Conservation (phyloP, 768 basidiomycete genomes). For the Mycena chlorophos region DNA sequence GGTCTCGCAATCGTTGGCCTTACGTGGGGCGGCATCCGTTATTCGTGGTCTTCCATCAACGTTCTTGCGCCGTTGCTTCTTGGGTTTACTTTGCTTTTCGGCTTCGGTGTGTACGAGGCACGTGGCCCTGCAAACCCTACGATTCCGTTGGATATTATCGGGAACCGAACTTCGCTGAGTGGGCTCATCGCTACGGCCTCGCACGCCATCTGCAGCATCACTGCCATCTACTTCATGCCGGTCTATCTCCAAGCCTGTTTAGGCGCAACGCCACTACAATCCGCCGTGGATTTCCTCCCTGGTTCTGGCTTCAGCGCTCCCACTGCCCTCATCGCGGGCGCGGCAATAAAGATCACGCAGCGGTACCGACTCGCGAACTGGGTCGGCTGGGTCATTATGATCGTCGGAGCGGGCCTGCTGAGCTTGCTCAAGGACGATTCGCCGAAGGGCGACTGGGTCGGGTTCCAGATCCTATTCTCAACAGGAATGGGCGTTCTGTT, state of each 20-base stretch:
- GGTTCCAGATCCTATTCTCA: slow-evolving; percentile 23
- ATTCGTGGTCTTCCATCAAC: slow-evolving; percentile 38
- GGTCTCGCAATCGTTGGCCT: slow-evolving; percentile 36
- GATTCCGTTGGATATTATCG: slow-evolving; percentile 33
- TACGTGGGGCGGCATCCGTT: slow-evolving; percentile 40
- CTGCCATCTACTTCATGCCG: slow-evolving; percentile 36
- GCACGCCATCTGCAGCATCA: slow-evolving; percentile 24
- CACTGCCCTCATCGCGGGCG: slow-evolving; percentile 36
- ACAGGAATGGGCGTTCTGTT: neutral
- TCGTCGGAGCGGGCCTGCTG: slow-evolving; percentile 38
- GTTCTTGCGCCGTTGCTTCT: slow-evolving; percentile 42
- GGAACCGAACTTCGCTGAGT: slow-evolving; percentile 39
- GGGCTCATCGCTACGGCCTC: slow-evolving; percentile 36
- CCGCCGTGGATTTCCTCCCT: slow-evolving; percentile 38
- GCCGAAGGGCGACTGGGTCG: slow-evolving; percentile 23
- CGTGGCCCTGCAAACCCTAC: slow-evolving; percentile 22
- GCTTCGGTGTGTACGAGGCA: slow-evolving; percentile 31
- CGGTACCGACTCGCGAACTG: slow-evolving; percentile 34
- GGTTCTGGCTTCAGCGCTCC: slow-evolving; percentile 36
- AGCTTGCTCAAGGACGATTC: slow-evolving; percentile 24
- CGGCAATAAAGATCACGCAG: slow-evolving; percentile 27
- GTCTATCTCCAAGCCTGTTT: slow-evolving; percentile 48
- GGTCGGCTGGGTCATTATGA: slow-evolving; percentile 35
- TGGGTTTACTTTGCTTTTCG: slow-evolving; percentile 33
- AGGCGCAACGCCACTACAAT: slow-evolving; percentile 33